Conservation (phyloP, 2,329 filamentous ascomycete species). For the Monosporascus sp. region DNA sequence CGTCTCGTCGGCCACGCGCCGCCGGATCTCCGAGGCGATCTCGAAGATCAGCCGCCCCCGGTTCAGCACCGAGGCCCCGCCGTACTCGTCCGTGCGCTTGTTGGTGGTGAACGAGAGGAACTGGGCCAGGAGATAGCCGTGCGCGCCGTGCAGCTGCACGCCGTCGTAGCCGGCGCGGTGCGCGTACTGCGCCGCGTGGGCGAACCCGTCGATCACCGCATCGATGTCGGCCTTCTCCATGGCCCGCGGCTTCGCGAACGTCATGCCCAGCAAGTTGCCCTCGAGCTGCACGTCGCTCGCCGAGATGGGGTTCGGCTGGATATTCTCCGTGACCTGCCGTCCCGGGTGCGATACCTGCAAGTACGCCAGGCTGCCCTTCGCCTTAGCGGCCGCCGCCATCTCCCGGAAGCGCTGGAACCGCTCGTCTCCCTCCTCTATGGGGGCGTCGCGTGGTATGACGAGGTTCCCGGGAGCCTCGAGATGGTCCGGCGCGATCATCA, state of each 20-base stretch:
- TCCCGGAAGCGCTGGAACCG: conserved; percentile 50
- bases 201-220: conserved; percentile 12
- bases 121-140: conserved; percentile 54
- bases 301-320: conserved; percentile 33
- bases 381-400: conserved; percentile 43
- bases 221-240: conserved; percentile 13
- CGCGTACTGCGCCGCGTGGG: conserved; percentile 16
- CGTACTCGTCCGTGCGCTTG: conserved; percentile 49
- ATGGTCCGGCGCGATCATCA: conserved; percentile 54
- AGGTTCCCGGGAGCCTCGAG: conserved; percentile 49
- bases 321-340: conserved; percentile 36
- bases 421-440: conserved; percentile 36
- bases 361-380: conserved; percentile 49
- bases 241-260: conserved; percentile 33
- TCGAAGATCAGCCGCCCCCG: conserved; percentile 48
- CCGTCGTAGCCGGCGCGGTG: conserved; percentile 28
- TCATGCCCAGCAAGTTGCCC: conserved; percentile 37
- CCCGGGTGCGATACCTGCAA: conserved; percentile 60
- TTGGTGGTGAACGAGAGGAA: conserved; percentile 49
- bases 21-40: conserved; percentile 38
- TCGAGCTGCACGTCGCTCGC: conserved; percentile 34
- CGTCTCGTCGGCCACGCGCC: conserved; percentile 24
- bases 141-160: conserved; percentile 42
- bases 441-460: conserved; percentile 47
- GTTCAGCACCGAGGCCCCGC: conserved; percentile 41